These are phyloP conservation scores for Pseudocercospora macadamiae DNA, from an alignment of 2,329 filamentous ascomycete genomes.

Conservation along the genomic window DNA sequence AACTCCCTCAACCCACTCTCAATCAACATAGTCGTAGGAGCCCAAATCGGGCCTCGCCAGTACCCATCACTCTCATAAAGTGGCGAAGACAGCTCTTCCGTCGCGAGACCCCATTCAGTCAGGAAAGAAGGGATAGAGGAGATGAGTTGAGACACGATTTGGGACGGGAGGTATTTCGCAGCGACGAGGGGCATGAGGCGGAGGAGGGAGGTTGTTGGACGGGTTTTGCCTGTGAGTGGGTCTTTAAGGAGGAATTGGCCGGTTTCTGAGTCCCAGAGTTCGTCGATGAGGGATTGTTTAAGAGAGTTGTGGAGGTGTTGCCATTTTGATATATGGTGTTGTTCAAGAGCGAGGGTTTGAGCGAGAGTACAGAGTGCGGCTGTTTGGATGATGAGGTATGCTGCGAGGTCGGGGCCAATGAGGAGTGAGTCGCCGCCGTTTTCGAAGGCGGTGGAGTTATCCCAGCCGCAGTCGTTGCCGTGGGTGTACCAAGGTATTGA, in stretches of 20 bases:
- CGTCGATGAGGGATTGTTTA: background rate
- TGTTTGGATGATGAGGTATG: conserved; percentile 3
- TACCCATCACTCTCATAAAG: conserved; percentile 6
- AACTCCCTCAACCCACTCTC: background rate
- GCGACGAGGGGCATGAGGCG: conserved; percentile 7
- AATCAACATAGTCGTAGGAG: background rate
- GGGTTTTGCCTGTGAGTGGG: background rate
- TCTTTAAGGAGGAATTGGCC: background rate
- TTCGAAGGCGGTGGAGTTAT: conserved; percentile 6
- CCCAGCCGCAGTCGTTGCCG: conserved; percentile 8
- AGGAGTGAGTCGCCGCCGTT: background rate
- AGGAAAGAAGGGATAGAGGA: background rate
- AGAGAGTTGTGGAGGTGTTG: background rate
- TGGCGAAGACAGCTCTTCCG: background rate
- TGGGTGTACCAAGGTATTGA: conserved; percentile 5
- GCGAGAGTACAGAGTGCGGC: background rate
- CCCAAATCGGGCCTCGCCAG: conserved; percentile 6
- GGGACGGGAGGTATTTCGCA: background rate
- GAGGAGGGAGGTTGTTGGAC: conserved; percentile 1
- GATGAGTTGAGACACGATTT: background rate
- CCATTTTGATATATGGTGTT: background rate
- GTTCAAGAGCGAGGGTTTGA: background rate
- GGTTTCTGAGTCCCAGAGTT: background rate
- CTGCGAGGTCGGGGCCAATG: conserved; percentile 1
- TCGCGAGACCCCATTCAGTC: conserved; percentile 3